Percentiles rank a stretch among this genome's conserved stretches.
phyloP scores from a whole-genome alignment of 352 stramenopile genomes.

The Globisporangium paddicum region DNA sequence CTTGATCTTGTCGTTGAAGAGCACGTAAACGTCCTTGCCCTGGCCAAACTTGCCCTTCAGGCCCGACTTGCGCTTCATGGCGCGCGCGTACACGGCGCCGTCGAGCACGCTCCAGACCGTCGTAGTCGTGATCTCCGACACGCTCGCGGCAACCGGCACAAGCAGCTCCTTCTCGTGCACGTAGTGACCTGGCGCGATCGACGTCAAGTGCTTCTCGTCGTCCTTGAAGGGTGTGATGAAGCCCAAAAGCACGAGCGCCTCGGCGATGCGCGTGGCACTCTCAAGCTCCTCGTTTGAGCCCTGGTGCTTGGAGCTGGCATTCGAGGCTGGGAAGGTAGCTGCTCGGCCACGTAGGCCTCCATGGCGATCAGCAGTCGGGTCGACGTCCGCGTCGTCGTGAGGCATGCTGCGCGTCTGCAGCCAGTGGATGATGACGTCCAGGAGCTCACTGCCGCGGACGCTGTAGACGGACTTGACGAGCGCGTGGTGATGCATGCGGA shows the following conservation, averaged over 20 bases:
- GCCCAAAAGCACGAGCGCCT: conserved; percentile 7
- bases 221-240: conserved; percentile 8
- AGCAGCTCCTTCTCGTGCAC: conserved; percentile 5
- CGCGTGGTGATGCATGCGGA: not conserved
- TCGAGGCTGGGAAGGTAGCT: not conserved
- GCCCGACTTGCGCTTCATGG: conserved; percentile 1
- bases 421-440: not conserved
- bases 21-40: conserved; percentile 5
- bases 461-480: conserved; percentile 1
- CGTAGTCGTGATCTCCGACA: not conserved
- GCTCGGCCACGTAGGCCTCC: not conserved
- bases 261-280: conserved; percentile 1
- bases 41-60: not conserved
- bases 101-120: conserved; percentile 9
- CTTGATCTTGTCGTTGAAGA: conserved; percentile 6
- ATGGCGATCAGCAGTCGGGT: not conserved
- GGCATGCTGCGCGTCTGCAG: not conserved
- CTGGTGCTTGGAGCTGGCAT: not conserved
- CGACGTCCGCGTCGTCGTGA: not conserved
- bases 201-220: not conserved
- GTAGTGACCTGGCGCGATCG: not conserved
- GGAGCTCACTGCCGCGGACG: not conserved
- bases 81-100: not conserved
- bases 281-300: not conserved
- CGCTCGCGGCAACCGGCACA: not conserved